Conservation (phyloP, 805 yeast genomes). For the Candida maesae region DNA sequence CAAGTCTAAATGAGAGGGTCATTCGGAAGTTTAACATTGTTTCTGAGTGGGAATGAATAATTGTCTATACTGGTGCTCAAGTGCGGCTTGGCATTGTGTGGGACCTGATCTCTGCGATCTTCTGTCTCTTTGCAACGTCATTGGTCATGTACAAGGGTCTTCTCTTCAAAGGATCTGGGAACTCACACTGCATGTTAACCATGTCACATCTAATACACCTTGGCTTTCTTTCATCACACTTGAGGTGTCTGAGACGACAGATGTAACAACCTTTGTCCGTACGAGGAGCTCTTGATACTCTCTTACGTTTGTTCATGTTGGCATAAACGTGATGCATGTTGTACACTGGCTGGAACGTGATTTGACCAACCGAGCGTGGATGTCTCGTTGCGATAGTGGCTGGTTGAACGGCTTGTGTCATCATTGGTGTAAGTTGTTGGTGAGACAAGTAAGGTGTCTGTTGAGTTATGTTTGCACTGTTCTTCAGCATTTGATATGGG, state of each 20-base stretch:
- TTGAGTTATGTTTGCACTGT: too few species aligned
- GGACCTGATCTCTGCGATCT: conserved; percentile 8
- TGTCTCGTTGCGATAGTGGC: neutral
- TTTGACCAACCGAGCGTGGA: neutral
- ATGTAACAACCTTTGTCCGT: conserved; percentile 42
- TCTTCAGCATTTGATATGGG: neutral
- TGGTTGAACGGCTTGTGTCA: too few species aligned
- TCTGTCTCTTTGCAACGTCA: conserved; percentile 2
- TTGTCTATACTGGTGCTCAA: neutral
- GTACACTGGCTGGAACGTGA: neutral
- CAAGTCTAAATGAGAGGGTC: conserved; percentile 20
- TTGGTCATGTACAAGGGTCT: conserved; percentile 12
- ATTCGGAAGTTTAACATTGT: conserved; percentile 18
- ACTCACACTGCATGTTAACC: conserved; percentile 11
- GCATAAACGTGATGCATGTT: neutral
- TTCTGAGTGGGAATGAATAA: conserved; percentile 27
- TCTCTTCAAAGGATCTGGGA: conserved; percentile 1
- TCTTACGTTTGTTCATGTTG: neutral
- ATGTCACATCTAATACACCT: conserved; percentile 48
- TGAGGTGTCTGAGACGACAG: conserved; percentile 58
- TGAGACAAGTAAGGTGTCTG: too few species aligned
- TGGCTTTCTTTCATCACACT: conserved; percentile 59
- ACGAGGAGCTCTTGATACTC: conserved; percentile 2
- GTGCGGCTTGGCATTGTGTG: neutral
- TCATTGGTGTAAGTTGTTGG: too few species aligned